These are phyloP conservation scores for Massospora cicadina DNA, from an alignment of 371 early-diverging fungal species.

Conservation along the genomic window DNA sequence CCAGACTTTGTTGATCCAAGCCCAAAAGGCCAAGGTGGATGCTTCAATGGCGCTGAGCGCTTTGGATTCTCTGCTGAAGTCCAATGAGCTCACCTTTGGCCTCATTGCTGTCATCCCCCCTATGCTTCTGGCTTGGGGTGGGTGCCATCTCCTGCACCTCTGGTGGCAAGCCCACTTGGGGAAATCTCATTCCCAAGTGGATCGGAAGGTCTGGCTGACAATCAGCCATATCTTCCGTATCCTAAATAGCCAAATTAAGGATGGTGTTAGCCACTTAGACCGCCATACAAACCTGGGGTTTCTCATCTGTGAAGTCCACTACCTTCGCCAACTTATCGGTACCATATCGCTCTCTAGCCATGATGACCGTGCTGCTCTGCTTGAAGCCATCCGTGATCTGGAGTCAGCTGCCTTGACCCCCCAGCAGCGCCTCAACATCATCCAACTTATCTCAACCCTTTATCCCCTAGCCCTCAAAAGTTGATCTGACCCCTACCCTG, in stretches of 20 bases:
- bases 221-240: neutral
- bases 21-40: conserved; percentile 81
- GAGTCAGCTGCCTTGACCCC: neutral
- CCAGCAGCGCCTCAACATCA: neutral
- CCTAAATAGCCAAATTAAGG: neutral
- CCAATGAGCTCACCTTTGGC: conserved; percentile 93
- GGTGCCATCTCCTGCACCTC: conserved; percentile 16
- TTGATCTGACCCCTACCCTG: no score
- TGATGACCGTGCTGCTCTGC: neutral
- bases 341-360: neutral
- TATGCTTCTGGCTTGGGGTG: conserved; percentile 31
- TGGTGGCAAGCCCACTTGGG: conserved; percentile 15
- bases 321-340: conserved; percentile 1
- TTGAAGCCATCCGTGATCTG: neutral
- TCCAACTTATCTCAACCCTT: neutral
- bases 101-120: conserved; percentile 55
- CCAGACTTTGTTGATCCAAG: conserved; percentile 73
- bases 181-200: conserved; percentile 15
- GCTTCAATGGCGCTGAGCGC: conserved; percentile 81
- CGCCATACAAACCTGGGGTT: neutral
- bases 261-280: neutral
- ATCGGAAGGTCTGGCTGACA: conserved; percentile 10
- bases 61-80: conserved; percentile 75
- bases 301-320: conserved; percentile 2
- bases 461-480: neutral